Conservation (phyloP, 2,329 filamentous ascomycete species). For the Tolypocladium guangdongense region DNA sequence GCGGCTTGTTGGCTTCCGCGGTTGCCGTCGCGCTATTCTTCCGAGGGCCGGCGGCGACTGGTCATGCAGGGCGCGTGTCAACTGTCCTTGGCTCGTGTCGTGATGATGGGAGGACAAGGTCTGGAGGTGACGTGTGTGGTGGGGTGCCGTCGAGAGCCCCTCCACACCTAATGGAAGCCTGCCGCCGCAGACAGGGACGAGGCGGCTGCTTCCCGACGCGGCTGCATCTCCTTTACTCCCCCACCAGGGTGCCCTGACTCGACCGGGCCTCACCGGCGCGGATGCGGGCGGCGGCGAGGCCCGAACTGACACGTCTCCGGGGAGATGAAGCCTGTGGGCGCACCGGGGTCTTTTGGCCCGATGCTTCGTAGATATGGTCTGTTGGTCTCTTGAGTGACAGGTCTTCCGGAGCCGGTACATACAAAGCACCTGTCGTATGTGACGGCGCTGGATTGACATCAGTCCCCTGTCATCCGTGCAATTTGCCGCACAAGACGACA, state of each 20-base stretch:
- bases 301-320: background rate
- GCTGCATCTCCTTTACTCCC: background rate
- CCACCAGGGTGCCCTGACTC: background rate
- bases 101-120: background rate
- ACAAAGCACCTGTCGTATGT: no score
- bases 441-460: background rate
- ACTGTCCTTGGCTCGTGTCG: background rate
- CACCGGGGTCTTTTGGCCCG: no score
- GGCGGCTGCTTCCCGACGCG: background rate
- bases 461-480: conserved; percentile 16
- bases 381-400: background rate
- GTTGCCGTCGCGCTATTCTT: no score
- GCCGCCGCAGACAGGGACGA: background rate
- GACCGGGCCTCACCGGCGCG: background rate
- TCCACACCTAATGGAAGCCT: background rate
- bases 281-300: background rate
- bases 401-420: background rate
- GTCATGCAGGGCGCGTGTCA: no score
- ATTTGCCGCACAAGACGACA: conserved; percentile 66
- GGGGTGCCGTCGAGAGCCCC: background rate
- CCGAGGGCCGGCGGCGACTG: no score
- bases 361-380: no score
- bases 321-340: no score
- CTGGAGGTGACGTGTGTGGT: background rate
- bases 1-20: background rate